These are phyloP conservation scores for Dillenia turbinata DNA, from an alignment of 164 flowering plant genomes.

Conservation along the genomic window DNA sequence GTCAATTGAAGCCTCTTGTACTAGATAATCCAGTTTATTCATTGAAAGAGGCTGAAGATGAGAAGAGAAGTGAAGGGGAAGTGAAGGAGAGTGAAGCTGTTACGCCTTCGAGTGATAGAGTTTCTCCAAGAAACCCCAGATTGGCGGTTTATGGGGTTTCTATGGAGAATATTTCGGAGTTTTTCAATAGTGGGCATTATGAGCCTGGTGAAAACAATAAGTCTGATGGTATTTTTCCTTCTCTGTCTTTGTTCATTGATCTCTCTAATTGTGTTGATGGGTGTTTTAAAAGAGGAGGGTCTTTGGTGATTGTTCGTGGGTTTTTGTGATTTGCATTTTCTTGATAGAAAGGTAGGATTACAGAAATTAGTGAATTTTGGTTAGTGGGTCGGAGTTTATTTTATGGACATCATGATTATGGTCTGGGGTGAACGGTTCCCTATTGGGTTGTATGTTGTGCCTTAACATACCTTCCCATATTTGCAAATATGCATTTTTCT, in stretches of 20 bases:
- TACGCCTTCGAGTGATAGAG: conserved; percentile 31
- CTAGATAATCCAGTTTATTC: conserved; percentile 48
- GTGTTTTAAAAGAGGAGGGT: no score
- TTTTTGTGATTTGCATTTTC: no score
- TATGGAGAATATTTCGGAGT: conserved; percentile 57
- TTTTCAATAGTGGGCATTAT: conserved; percentile 58
- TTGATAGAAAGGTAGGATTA: no score
- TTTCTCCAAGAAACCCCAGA: conserved; percentile 66
- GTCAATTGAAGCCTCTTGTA: conserved; percentile 54
- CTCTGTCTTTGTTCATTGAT: not conserved
- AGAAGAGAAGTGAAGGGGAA: conserved; percentile 5
- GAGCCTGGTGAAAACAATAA: conserved; percentile 37
- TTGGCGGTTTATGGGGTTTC: conserved; percentile 63
- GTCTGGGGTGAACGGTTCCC: no score
- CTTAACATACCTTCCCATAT: no score
- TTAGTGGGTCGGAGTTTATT: no score
- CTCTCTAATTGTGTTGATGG: no score
- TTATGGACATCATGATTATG: no score
- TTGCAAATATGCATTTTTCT: no score
- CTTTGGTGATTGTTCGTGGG: no score
- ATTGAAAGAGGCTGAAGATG: conserved; percentile 12
- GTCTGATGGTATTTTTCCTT: conserved; percentile 34
- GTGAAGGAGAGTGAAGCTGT: conserved; percentile 6
- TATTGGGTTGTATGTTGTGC: no score
- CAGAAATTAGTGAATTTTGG: no score